Base-by-base conservation (phyloP, 2,329 filamentous ascomycete genomes). In the Byssothecium circinans region DNA sequence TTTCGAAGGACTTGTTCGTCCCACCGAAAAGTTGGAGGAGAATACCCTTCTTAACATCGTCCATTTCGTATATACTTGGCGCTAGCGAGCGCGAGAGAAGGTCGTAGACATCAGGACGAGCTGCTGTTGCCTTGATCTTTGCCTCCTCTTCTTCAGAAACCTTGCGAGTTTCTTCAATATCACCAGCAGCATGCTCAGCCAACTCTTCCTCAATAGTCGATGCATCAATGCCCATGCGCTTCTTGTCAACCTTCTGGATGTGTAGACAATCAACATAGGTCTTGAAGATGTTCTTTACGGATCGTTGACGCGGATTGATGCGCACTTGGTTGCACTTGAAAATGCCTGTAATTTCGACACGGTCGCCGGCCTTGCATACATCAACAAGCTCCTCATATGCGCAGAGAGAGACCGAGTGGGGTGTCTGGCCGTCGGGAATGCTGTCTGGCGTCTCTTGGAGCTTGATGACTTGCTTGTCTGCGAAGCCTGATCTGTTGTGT, bases 391-490 rank as follows among this genome's bases (percentile, higher is more conserved):
- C 94, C 64, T 97, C 92, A 69, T 99, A 97, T 11, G 91, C 89
- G 64, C 92, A 96, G 41, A 99, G 83, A 0, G 92, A 96, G 20
- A 99, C 94, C 0, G 92, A 96, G 72, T 99, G 94, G 12, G 94
- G 94, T 17, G 94, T 99, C 74, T 99, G 94, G 15, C 94, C 94
- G 57, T 96, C 88, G 40, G 94, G 94, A 15, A 99, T 88, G 30
- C 85, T 89, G 70, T 99, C 94, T 0, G 94, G 94, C 0, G 94
- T 99, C 73, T 99, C 94, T 73, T 99, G 94, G 33, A 99, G 79
- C 72, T 99, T 99, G 75, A 99, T 96, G 50, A 99, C 90, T 70
- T 99, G 94, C 77, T 99, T 99, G 70, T 99, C 94, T 45, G 91
- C 87, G 64, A 99, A 99, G 8, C 83, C 82, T 59, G 91, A 97